phyloP scores from a whole-genome alignment of 768 basidiomycete genomes.

The Leucosporidium creatinivorum region DNA sequence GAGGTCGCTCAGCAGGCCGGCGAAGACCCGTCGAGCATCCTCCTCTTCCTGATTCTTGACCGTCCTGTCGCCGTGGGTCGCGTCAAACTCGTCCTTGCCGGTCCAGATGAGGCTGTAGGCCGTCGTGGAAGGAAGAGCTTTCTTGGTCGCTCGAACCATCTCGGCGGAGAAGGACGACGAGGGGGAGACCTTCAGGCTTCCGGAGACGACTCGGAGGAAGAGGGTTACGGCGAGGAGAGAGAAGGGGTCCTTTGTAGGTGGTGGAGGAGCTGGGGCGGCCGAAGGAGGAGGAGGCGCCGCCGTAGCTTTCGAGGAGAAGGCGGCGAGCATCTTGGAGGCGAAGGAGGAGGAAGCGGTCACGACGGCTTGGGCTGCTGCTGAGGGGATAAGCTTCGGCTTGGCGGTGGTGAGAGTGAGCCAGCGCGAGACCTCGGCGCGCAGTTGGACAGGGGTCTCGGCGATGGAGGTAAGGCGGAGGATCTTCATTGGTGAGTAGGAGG shows the following conservation, averaged over 20 bases:
- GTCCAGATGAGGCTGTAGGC: slow-evolving; percentile 74
- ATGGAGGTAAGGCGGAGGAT: slow-evolving; percentile 21
- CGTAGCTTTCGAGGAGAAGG: background rate
- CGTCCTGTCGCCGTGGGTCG: slow-evolving; percentile 1
- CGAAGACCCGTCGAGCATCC: slow-evolving; percentile 28
- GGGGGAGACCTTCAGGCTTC: slow-evolving; percentile 41
- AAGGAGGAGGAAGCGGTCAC: slow-evolving; percentile 39
- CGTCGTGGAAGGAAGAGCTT: slow-evolving; percentile 71
- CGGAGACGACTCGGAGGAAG: slow-evolving; percentile 40
- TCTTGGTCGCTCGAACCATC: slow-evolving; percentile 85
- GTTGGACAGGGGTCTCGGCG: slow-evolving; percentile 55
- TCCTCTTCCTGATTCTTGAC: slow-evolving; percentile 8
- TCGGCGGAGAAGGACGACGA: slow-evolving; percentile 50
- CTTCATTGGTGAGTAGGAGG: slow-evolving; percentile 8
- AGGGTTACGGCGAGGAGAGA: slow-evolving; percentile 38
- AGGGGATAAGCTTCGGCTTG: slow-evolving; percentile 46
- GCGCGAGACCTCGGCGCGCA: slow-evolving; percentile 72
- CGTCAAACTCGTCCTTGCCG: slow-evolving; percentile 35
- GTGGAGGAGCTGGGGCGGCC: slow-evolving; percentile 3
- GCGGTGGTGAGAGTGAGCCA: slow-evolving; percentile 61
- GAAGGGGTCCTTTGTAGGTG: slow-evolving; percentile 26
- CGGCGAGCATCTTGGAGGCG: slow-evolving; percentile 13
- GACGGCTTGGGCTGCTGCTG: slow-evolving; percentile 42
- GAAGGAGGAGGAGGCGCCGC: slow-evolving; percentile 12
- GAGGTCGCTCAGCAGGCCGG: slow-evolving; percentile 27